Evolutionary conservation across 2,329 filamentous ascomycete genomes (phyloP), one percentile per base, ranked within the genome.

Genomic region (Alternaria ventricosa): DNA sequence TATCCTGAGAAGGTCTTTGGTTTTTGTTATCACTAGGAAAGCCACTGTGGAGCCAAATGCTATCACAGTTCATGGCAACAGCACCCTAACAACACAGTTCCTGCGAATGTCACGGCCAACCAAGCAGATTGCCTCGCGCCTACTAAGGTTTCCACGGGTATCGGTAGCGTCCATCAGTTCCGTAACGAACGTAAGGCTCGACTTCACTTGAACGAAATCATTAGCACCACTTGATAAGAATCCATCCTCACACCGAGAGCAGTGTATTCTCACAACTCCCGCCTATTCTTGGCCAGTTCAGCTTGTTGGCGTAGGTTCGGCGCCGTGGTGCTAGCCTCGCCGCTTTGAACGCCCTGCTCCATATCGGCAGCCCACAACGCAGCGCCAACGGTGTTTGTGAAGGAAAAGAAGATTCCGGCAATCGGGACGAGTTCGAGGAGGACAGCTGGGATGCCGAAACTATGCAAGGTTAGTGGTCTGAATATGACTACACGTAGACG

Each of bases 321-420:
- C 1, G 79, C 78, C 3, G 78, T 80, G 3, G 73, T 77, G 59
- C 68, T 69, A 23, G 69, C 47, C 12, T 58, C 65, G 5, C 69
- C 64, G 30, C 61, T 67, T 8, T 63, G 53, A 33, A 65, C 65
- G 9, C 64, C 61, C 58, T 76, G 61, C 79, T 96, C 93, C 62
- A 96, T 87, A 78, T 96, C 94, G 18, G 93, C 92, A 44, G 95
- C 94, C 94, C 94, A 97, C n/a, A 98, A 83, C 8, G 95, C 95
- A 57, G 94, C 95, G 8, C 94, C 95, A 62, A 97, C 93, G 2
- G 92, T 91, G 79, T 97, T 97, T 15, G 94, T 97, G 79, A 96
- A 97, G 1, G 91, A 87, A 75, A 97, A 97, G 64, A 95, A 86
- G 57, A 97, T 91, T 6, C 92, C 94, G 7, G 86, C 88, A 65